These are phyloP conservation scores for Chondrus crispus DNA, from an alignment of 23 red algal genomes.

Conservation along the genomic window DNA sequence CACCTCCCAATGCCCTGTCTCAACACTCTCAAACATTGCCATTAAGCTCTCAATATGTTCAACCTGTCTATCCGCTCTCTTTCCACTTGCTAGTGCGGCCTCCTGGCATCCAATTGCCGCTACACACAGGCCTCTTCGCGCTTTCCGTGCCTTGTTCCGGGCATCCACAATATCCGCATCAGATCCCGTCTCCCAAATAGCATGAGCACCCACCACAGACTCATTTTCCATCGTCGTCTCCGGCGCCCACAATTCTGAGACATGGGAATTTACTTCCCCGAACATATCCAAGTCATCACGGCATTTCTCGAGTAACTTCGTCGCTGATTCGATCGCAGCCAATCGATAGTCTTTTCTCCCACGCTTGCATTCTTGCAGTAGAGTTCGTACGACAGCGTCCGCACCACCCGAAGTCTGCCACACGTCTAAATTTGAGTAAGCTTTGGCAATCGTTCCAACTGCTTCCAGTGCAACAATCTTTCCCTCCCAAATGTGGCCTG, in stretches of 20 bases:
- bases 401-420: conserved; percentile 23
- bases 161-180: conserved; percentile 58
- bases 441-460: conserved; percentile 35
- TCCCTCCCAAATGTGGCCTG: conserved; percentile 71
- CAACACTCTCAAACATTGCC: conserved; percentile 8
- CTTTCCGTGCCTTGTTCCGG: conserved; percentile 41
- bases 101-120: conserved; percentile 25
- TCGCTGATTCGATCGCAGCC: conserved; percentile 30
- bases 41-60: conserved; percentile 15
- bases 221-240: neutral
- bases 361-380: conserved; percentile 25
- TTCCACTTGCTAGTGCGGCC: neutral
- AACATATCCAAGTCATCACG: conserved; percentile 6
- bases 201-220: neutral
- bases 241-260: neutral
- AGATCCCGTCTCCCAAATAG: conserved; percentile 56
- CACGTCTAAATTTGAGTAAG: neutral
- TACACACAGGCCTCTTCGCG: conserved; percentile 16
- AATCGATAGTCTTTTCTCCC: conserved; percentile 61
- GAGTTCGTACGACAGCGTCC: neutral
- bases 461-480: conserved; percentile 37
- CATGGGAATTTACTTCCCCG: neutral
- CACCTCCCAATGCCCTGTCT: conserved; percentile 44
- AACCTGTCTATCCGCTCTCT: neutral
- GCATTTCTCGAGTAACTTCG: conserved; percentile 20